Percentiles rank a stretch among this genome's conserved stretches.
Conservation (phyloP, 371 early-diverging fungal species). For the Edhazardia aedis region DNA sequence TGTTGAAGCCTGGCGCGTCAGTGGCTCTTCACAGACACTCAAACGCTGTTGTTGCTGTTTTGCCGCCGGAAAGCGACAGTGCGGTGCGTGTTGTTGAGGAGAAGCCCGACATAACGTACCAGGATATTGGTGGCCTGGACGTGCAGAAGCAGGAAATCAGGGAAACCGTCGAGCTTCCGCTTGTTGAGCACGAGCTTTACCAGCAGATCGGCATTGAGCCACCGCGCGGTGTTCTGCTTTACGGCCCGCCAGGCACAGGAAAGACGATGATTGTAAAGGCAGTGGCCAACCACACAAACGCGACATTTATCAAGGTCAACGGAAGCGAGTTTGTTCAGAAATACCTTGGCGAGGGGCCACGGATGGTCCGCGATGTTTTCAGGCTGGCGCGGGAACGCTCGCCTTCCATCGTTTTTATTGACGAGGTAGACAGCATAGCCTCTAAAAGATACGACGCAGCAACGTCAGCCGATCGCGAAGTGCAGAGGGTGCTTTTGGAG, state of each 20-base stretch:
- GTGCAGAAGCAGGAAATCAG: conserved; percentile 78
- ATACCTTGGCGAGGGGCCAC: conserved; percentile 69
- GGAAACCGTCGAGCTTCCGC: conserved; percentile 85
- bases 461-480: conserved; percentile 96
- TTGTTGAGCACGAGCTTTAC: conserved; percentile 81
- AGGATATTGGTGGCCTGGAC: conserved; percentile 91
- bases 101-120: conserved; percentile 63
- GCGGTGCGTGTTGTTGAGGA: conserved; percentile 43
- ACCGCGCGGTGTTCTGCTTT: conserved; percentile 72
- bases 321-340: conserved; percentile 79
- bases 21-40: conserved; percentile 94
- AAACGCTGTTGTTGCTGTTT: conserved; percentile 57
- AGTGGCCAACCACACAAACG: conserved; percentile 63
- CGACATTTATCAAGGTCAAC: conserved; percentile 61
- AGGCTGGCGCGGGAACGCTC: conserved; percentile 53
- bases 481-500: conserved; percentile 91
- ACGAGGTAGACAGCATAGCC: conserved; percentile 86
- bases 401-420: conserved; percentile 81
- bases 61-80: conserved; percentile 49
- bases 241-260: conserved; percentile 95
- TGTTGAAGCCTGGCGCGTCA: conserved; percentile 78
- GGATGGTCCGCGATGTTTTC: conserved; percentile 48
- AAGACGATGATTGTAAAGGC: conserved; percentile 96
- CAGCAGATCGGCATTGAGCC: conserved; percentile 81
- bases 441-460: conserved; percentile 95